These are phyloP conservation scores for Trichoderma atrobrunneum DNA, from an alignment of 2,329 filamentous ascomycete genomes.

Conservation along the genomic window DNA sequence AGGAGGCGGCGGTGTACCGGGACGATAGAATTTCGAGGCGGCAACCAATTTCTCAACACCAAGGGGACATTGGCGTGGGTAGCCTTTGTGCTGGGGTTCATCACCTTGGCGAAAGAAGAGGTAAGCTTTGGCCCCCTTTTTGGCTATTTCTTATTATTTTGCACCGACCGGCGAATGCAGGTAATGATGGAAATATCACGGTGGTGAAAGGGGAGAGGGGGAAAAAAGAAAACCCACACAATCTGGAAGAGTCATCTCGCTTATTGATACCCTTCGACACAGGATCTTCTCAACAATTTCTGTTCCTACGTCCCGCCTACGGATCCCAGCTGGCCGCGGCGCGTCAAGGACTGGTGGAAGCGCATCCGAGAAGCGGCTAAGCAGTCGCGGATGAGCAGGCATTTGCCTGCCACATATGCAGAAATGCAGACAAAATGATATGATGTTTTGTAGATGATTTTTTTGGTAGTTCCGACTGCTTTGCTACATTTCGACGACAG, in stretches of 20 bases:
- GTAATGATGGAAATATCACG: neutral
- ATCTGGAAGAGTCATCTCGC: constrained; percentile 1
- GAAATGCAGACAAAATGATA: constrained; percentile 33
- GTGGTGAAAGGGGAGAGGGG: neutral
- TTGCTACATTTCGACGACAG: neutral
- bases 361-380: constrained; percentile 34
- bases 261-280: constrained; percentile 13
- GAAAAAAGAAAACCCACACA: neutral
- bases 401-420: constrained; percentile 34
- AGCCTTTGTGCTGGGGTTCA: constrained; percentile 39
- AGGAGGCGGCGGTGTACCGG: constrained; percentile 38
- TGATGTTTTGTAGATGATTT: neutral
- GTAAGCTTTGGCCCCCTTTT: constrained; percentile 24
- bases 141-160: neutral
- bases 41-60: constrained; percentile 39
- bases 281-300: constrained; percentile 35
- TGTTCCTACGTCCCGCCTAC: constrained; percentile 28
- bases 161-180: neutral
- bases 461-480: neutral
- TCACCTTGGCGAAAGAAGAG: constrained; percentile 37
- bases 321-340: constrained; percentile 31
- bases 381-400: constrained; percentile 35
- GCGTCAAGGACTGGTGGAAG: constrained; percentile 36
- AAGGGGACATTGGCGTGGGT: constrained; percentile 39
- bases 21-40: constrained; percentile 40